Percentiles rank a stretch among this genome's conserved stretches.
These are phyloP conservation scores for Schwanniomyces pseudopolymorphus DNA, from an alignment of 805 yeast genomes.

Conservation along the genomic window DNA sequence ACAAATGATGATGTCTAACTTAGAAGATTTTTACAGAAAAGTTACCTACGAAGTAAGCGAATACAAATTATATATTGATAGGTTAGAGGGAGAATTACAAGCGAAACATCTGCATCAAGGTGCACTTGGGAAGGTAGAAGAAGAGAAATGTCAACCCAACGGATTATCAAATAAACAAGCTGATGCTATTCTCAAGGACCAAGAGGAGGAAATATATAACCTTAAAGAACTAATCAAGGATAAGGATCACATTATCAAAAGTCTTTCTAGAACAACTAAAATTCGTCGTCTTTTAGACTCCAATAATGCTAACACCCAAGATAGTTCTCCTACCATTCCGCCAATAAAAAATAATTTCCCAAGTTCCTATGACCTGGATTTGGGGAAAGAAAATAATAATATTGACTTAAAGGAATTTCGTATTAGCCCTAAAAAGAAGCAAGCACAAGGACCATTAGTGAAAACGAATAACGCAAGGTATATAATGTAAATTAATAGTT, in stretches of 20 bases:
- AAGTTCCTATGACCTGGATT: constrained; percentile 1
- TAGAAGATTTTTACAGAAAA: constrained; percentile 48
- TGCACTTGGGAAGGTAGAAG: not conserved
- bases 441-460: not conserved
- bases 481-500: constrained; percentile 1
- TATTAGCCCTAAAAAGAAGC: constrained; percentile 17
- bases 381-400: constrained; percentile 11
- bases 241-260: constrained; percentile 77
- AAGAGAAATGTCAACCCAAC: not conserved
- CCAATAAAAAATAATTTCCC: not conserved
- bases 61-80: constrained; percentile 56
- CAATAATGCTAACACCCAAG: constrained; percentile 16
- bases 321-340: not conserved
- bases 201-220: constrained; percentile 66
- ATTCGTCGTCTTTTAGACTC: constrained; percentile 49
- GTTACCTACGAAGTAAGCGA: constrained; percentile 57
- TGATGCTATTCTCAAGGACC: constrained; percentile 49
- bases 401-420: constrained; percentile 19
- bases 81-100: constrained; percentile 55
- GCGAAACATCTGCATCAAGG: not conserved
- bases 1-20: constrained; percentile 44
- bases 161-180: constrained; percentile 11
- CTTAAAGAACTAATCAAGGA: constrained; percentile 61
- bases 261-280: constrained; percentile 64
- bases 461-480: constrained; percentile 2